Evolutionary conservation across 371 early-diverging fungal genomes (phyloP).

Genomic region (Saksenaea vasiformis): DNA sequence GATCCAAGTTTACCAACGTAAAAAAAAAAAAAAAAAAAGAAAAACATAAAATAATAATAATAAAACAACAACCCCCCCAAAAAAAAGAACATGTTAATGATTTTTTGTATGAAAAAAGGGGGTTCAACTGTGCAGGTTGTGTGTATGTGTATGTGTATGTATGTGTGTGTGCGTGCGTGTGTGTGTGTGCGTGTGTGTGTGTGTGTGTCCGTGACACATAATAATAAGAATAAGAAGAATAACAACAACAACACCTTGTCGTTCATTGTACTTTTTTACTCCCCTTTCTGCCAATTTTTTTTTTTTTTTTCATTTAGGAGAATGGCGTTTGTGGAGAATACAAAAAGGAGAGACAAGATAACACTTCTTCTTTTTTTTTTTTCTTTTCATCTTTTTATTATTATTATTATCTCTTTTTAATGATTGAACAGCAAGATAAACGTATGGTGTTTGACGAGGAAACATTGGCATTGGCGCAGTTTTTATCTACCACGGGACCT

Average conservation of each 20-base stretch:
- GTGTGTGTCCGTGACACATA: no score
- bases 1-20: conserved; percentile 11
- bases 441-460: conserved; percentile 14
- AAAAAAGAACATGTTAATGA: neutral
- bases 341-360: neutral
- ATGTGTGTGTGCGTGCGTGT: no score
- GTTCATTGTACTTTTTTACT: neutral
- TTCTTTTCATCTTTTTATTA: neutral
- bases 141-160: no score
- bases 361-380: conserved; percentile 1
- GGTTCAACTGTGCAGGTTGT: no score
- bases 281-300: neutral
- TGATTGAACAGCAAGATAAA: neutral
- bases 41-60: conserved; percentile 3
- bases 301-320: neutral
- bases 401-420: neutral
- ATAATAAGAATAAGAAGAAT: no score
- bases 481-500: conserved; percentile 40
- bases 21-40: conserved; percentile 3
- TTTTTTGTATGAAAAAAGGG: neutral
- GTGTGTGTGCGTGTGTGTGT: no score
- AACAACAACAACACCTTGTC: no score
- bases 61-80: no score
- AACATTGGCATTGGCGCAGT: conserved; percentile 35
- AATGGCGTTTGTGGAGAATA: neutral